phyloP scores from a whole-genome alignment of 768 basidiomycete genomes.

The Boletus sp. region DNA sequence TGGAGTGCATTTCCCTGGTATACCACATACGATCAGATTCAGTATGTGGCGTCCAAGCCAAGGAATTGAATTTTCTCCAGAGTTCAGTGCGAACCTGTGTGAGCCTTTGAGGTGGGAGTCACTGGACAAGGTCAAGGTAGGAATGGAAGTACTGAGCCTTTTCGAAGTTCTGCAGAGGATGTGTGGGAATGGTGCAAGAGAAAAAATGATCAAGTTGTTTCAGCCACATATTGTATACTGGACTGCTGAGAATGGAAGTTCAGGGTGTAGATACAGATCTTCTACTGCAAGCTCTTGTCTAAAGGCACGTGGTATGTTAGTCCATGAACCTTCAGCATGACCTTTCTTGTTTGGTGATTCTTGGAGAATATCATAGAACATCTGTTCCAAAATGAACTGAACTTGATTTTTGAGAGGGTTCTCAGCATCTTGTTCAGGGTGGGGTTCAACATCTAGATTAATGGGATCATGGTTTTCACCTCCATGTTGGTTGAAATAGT shows the following conservation, averaged over 20 bases:
- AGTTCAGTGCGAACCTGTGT: background rate
- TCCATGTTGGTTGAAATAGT: background rate
- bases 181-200: background rate
- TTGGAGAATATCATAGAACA: background rate
- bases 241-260: background rate
- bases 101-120: background rate
- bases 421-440: background rate
- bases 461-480: background rate
- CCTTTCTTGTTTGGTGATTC: background rate
- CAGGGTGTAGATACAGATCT: background rate
- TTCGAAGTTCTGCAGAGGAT: background rate
- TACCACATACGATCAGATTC: background rate
- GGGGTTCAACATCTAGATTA: too few species aligned
- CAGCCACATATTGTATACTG: background rate
- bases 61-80: background rate
- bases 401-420: background rate
- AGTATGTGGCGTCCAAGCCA: background rate
- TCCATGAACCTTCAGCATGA: background rate
- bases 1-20: background rate
- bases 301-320: background rate
- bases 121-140: background rate
- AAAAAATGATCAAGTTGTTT: background rate
- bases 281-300: background rate
- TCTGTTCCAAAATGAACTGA: background rate
- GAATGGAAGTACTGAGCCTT: background rate